Conservation (phyloP, 306 rosid genomes). For the Lathyrus tuberosus region DNA sequence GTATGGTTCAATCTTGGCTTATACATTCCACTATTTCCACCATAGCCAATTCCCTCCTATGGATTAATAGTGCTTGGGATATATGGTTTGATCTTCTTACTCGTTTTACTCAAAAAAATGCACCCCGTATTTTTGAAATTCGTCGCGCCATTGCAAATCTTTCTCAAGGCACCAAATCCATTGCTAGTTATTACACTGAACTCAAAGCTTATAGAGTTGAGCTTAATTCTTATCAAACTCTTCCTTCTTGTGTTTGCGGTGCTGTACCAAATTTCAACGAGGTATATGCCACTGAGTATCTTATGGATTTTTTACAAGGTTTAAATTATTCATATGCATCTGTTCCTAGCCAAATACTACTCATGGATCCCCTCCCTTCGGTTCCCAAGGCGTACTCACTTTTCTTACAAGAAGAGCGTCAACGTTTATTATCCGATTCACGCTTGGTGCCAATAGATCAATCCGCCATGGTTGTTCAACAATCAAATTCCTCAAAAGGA, state of each 20-base stretch:
- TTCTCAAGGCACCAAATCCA: background rate
- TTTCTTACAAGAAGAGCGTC: background rate
- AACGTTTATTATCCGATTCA: background rate
- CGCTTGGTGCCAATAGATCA: background rate
- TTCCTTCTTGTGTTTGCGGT: background rate
- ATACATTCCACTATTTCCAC: background rate
- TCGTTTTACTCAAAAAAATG: background rate
- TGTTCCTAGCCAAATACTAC: background rate
- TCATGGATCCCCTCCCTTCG: background rate
- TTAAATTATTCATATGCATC: background rate
- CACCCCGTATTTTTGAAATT: background rate
- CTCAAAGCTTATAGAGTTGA: background rate
- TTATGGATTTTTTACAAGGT: background rate
- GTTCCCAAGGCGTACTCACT: background rate
- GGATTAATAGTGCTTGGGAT: background rate
- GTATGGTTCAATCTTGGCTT: background rate
- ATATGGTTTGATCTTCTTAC: background rate
- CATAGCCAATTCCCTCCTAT: background rate
- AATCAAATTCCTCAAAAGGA: too few relatives aligned
- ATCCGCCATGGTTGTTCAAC: too few relatives aligned
- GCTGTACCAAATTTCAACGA: background rate
- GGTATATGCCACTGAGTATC: background rate
- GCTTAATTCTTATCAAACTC: background rate
- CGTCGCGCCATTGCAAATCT: background rate
- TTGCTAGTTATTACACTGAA: background rate